These are phyloP conservation scores for Cercospora brassicicola DNA, from an alignment of 2,329 filamentous ascomycete genomes.

Conservation along the genomic window DNA sequence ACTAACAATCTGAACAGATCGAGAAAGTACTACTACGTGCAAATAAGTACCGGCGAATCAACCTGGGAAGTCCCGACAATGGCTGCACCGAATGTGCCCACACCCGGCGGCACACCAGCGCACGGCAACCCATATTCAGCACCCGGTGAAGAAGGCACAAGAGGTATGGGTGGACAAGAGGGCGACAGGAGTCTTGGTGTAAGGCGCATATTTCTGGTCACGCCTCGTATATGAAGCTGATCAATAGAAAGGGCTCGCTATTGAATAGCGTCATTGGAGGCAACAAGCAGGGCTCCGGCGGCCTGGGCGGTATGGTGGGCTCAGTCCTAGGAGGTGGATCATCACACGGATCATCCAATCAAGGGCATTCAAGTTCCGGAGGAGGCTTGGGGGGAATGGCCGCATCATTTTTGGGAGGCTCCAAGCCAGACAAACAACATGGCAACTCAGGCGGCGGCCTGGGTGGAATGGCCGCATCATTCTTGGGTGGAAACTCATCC, in stretches of 20 bases:
- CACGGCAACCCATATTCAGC: slow-evolving; percentile 38
- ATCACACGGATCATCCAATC: slow-evolving; percentile 19
- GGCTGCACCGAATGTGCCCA: slow-evolving; percentile 43
- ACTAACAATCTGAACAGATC: slow-evolving; percentile 36
- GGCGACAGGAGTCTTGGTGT: slow-evolving; percentile 37
- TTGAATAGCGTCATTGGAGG: slow-evolving; percentile 34
- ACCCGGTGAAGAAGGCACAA: slow-evolving; percentile 31
- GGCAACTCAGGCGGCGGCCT: slow-evolving; percentile 26
- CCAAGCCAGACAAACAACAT: slow-evolving; percentile 17
- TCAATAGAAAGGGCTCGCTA: slow-evolving; percentile 27
- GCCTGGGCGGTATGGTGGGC: slow-evolving; percentile 28
- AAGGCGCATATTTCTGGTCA: slow-evolving; percentile 15
- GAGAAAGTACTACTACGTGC: slow-evolving; percentile 46
- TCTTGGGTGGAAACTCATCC: slow-evolving; percentile 30
- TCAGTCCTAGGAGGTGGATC: slow-evolving; percentile 27
- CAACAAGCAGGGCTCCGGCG: slow-evolving; percentile 33
- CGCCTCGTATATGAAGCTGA: slow-evolving; percentile 18
- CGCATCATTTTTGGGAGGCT: slow-evolving; percentile 37
- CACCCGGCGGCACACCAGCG: slow-evolving; percentile 42
- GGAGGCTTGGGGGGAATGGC: slow-evolving; percentile 36
- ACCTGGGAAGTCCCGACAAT: slow-evolving; percentile 45
- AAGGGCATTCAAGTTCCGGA: slow-evolving; percentile 22
- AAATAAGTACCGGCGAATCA: slow-evolving; percentile 45
- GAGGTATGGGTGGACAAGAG: slow-evolving; percentile 34
- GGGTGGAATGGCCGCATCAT: slow-evolving; percentile 31